These are phyloP conservation scores for Caryopteris hybrid DNA, from an alignment of 305 asterid species.

Conservation along the genomic window DNA sequence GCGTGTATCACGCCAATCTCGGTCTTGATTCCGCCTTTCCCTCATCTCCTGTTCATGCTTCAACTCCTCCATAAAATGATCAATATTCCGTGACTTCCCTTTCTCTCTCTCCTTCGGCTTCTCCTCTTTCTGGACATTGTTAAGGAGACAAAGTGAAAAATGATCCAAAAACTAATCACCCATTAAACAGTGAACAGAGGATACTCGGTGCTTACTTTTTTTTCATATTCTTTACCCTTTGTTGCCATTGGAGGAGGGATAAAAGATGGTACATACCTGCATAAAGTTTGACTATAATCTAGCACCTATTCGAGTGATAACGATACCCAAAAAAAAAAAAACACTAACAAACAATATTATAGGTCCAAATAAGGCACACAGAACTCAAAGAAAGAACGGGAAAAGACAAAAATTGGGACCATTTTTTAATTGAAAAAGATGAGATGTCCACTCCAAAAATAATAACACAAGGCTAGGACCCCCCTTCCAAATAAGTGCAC, in stretches of 20 bases:
- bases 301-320: constrained; percentile 36
- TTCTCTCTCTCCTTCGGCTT: constrained; percentile 83
- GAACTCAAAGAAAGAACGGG: not conserved
- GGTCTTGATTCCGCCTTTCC: constrained; percentile 91
- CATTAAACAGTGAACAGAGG: not conserved
- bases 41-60: constrained; percentile 92
- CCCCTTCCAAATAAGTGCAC: not conserved
- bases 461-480: not conserved
- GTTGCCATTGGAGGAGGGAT: constrained; percentile 92
- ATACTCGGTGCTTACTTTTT: constrained; percentile 53
- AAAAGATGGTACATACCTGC: constrained; percentile 99
- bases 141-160: constrained; percentile 5
- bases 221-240: constrained; percentile 77
- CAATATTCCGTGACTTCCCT: constrained; percentile 82
- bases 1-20: constrained; percentile 83
- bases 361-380: not conserved
- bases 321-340: constrained; percentile 16
- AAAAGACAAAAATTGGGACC: not conserved
- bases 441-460: not conserved
- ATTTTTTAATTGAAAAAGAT: not conserved
- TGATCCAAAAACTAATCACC: constrained; percentile 10
- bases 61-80: constrained; percentile 96
- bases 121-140: constrained; percentile 70
- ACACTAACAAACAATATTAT: not conserved
- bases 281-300: constrained; percentile 50